Evolutionary conservation across 768 basidiomycete species (phyloP).

Genomic region (Gautieria morchelliformis): DNA sequence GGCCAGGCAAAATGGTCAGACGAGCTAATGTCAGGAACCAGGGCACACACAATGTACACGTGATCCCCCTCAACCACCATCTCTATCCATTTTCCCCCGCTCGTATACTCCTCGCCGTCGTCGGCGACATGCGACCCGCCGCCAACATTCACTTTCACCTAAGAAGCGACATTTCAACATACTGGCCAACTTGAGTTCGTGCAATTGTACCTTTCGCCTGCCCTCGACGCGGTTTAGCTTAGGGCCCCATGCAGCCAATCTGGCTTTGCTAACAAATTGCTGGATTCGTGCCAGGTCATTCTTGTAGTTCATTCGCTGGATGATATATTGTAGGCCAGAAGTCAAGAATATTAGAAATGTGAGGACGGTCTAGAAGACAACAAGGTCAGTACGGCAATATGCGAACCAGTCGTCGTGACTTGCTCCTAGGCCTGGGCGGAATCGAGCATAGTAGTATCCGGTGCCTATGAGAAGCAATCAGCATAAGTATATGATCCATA

Average conservation of each 20-base stretch:
- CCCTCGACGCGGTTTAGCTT: constrained; percentile 55
- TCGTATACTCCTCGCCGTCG: constrained; percentile 36
- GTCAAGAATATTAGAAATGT: constrained; percentile 70
- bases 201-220: constrained; percentile 50
- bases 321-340: constrained; percentile 71
- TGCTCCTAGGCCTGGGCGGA: constrained; percentile 84
- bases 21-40: neutral
- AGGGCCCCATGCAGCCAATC: constrained; percentile 71
- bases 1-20: neutral
- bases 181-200: neutral
- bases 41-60: constrained; percentile 61
- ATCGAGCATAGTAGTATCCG: constrained; percentile 94
- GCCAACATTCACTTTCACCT: constrained; percentile 69
- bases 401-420: constrained; percentile 15
- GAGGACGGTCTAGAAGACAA: constrained; percentile 50
- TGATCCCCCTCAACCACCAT: constrained; percentile 71
- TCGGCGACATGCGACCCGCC: constrained; percentile 41
- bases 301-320: constrained; percentile 69
- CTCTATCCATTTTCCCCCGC: constrained; percentile 50
- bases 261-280: constrained; percentile 49
- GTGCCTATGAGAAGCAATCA: constrained; percentile 35
- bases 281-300: constrained; percentile 65
- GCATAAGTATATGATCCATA: neutral
- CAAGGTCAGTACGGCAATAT: neutral
- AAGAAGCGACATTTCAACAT: neutral